These are phyloP conservation scores for Fremontodendron californicum DNA, from an alignment of 345 rosid species.

Conservation along the genomic window DNA sequence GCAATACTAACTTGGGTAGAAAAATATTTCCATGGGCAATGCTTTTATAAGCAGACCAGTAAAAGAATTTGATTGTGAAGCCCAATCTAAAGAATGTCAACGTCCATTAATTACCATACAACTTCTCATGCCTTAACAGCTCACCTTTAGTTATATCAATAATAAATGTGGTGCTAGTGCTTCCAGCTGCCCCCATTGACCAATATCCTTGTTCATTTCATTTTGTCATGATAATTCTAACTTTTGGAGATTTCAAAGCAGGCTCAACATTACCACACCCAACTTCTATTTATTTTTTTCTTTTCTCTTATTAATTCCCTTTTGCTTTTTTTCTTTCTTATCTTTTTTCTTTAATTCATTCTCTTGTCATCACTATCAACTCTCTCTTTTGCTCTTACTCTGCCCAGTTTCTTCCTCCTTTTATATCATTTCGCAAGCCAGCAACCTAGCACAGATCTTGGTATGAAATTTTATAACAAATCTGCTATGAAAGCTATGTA, in stretches of 20 bases:
- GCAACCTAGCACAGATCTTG: neutral
- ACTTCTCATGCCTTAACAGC: neutral
- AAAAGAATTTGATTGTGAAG: neutral
- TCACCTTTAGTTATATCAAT: neutral
- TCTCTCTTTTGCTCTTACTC: no score
- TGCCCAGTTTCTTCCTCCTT: neutral
- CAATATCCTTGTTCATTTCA: neutral
- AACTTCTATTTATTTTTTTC: neutral
- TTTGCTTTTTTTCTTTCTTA: neutral
- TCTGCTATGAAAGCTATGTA: neutral
- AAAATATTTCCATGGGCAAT: neutral
- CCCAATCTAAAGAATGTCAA: neutral
- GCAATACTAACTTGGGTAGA: neutral
- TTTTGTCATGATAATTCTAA: neutral
- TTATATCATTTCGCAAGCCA: neutral
- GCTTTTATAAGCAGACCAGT: neutral
- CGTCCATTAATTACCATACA: neutral
- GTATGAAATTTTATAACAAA: neutral
- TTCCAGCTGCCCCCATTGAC: neutral
- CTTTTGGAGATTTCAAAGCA: neutral
- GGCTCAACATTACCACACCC: neutral
- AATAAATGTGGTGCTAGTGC: neutral
- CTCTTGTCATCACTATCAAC: neutral
- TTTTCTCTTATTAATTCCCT: neutral
- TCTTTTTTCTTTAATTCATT: neutral